Base-by-base conservation (phyloP, 306 rosid genomes). In the Ormosia emarginata region DNA sequence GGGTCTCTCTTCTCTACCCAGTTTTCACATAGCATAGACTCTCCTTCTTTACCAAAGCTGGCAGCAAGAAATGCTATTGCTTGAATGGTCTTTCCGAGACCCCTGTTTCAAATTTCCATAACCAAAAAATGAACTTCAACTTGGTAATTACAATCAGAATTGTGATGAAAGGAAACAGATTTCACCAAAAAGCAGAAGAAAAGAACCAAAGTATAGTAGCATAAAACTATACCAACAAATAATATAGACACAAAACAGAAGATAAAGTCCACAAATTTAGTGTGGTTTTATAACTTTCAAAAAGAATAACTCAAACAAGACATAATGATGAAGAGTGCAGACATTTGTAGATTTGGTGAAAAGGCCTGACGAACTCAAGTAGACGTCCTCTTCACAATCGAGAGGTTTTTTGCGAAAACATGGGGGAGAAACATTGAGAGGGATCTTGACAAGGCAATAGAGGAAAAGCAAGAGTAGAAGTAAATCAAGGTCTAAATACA, bases 1-100 rank as follows among this genome's bases (percentile, higher is more conserved):
- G 93, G 97, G 40, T 75, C 90, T 81, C 81, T 89, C 78, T 89
- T 85, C 79, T 78, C 83, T 74, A 17, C 66, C 17, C 24, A 78
- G 74, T 52, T 78, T 64, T 70, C 93, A 74, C 78, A 80, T 3
- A 52, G 74, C 53, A 57, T 30, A 46, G 40, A 41, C 53, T 90
- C 92, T 50, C 90, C 88, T 46, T 91, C 94, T 84, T 93, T 93
- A 65, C 85, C 93, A 81, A 80, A 95, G 40, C 93, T 85, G 47
- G 97, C 98, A 87, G 98, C 93, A 79, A 95, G 91, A 83, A 93
- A 93, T 66, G 98, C 97, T 90, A 95, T 95, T 52, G 97, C 83
- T 78, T 95, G 98, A 84, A 93, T 93, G 69, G 98, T 95, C 86
- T 95, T 95, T 32, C 98, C 98, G 72, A 95, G 93, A 62, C 98